Conservation (phyloP, 768 basidiomycete species). For the Suillus occidentalis region DNA sequence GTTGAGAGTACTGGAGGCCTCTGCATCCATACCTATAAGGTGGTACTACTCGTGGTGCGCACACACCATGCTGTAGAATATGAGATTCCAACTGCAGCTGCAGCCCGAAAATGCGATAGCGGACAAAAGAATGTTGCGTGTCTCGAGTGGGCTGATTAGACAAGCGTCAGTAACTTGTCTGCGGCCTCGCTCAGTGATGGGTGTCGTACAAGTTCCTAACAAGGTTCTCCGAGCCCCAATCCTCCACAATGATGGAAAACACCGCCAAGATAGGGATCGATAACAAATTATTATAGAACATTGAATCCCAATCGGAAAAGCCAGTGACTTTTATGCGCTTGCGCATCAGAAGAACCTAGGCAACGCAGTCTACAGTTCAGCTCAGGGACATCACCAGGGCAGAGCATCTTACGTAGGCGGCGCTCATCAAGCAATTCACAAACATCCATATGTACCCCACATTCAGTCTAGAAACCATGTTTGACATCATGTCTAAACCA, state of each 20-base stretch:
- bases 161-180: slow-evolving; percentile 7
- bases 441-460: slow-evolving; percentile 97
- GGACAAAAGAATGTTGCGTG: slow-evolving; percentile 72
- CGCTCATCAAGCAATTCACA: slow-evolving; percentile 85
- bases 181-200: background rate
- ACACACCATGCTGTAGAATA: slow-evolving; percentile 99
- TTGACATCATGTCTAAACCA: slow-evolving; percentile 39
- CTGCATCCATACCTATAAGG: slow-evolving; percentile 78
- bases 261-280: slow-evolving; percentile 88
- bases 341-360: slow-evolving; percentile 90
- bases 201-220: slow-evolving; percentile 82
- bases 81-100: slow-evolving; percentile 95
- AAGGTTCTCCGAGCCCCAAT: slow-evolving; percentile 84
- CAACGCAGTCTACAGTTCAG: slow-evolving; percentile 5
- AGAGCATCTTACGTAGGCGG: slow-evolving; percentile 71
- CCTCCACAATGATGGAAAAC: slow-evolving; percentile 82
- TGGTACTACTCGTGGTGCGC: slow-evolving; percentile 92
- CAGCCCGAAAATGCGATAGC: slow-evolving; percentile 97
- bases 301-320: slow-evolving; percentile 97
- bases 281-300: slow-evolving; percentile 98
- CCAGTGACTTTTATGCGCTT: slow-evolving; percentile 94
- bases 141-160: slow-evolving; percentile 70
- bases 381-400: background rate
- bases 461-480: slow-evolving; percentile 55
- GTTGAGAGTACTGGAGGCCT: background rate